These are phyloP conservation scores for Coemansia sp. DNA, from an alignment of 192 early-diverging fungal species.

Conservation along the genomic window DNA sequence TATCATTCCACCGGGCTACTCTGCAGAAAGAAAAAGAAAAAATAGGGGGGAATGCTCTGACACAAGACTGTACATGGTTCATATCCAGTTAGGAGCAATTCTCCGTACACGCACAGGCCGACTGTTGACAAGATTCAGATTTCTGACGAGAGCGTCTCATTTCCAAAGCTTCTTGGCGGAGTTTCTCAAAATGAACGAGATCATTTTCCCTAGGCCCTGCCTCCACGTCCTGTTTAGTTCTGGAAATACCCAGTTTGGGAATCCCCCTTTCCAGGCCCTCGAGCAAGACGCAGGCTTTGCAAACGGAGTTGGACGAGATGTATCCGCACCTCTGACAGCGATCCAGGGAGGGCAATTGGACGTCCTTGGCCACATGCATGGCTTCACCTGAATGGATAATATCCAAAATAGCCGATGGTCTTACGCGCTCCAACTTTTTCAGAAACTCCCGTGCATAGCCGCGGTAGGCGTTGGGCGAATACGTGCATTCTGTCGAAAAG, in stretches of 20 bases:
- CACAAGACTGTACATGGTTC: not conserved
- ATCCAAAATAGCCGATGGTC: slow-evolving; percentile 89
- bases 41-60: not conserved
- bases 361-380: slow-evolving; percentile 67
- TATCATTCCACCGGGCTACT: not conserved
- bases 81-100: not conserved
- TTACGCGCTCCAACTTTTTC: slow-evolving; percentile 91
- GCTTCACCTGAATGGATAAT: slow-evolving; percentile 96
- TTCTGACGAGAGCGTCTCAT: slow-evolving; percentile 25
- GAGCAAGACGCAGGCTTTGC: slow-evolving; percentile 93
- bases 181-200: slow-evolving; percentile 47
- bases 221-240: not conserved
- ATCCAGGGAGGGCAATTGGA: slow-evolving; percentile 65
- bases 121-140: not conserved
- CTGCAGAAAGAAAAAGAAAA: not conserved
- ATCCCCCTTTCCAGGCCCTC: slow-evolving; percentile 91
- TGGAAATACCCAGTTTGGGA: slow-evolving; percentile 67
- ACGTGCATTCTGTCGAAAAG: slow-evolving; percentile 98
- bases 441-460: slow-evolving; percentile 93
- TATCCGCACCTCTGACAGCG: slow-evolving; percentile 92
- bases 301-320: slow-evolving; percentile 87
- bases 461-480: slow-evolving; percentile 96
- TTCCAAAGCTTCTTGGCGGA: slow-evolving; percentile 34
- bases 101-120: slow-evolving; percentile 10
- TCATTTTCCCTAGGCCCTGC: slow-evolving; percentile 11